Conservation (phyloP, 2,329 filamentous ascomycete genomes). For the Cytospora piceae region DNA sequence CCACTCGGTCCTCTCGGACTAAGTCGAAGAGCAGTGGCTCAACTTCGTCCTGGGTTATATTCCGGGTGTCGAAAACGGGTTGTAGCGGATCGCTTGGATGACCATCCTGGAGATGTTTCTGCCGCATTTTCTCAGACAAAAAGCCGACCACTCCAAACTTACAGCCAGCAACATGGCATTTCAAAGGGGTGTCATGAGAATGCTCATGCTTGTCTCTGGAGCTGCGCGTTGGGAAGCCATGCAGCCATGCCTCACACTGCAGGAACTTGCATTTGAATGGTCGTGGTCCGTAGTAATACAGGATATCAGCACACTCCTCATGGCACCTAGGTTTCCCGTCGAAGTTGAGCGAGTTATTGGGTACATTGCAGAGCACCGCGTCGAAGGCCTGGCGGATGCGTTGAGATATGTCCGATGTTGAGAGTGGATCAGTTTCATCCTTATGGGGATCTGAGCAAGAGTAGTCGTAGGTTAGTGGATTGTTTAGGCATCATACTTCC, state of each 20-base stretch:
- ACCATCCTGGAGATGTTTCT: constrained; percentile 1
- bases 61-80: background rate
- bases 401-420: background rate
- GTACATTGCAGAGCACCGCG: background rate
- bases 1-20: background rate
- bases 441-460: background rate
- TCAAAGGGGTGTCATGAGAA: background rate
- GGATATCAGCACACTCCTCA: background rate
- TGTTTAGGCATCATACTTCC: background rate
- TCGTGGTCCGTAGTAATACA: background rate
- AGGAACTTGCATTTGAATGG: constrained; percentile 8
- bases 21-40: background rate
- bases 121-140: constrained; percentile 6
- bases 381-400: background rate
- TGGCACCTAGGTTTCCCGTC: background rate
- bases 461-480: background rate
- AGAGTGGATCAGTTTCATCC: background rate
- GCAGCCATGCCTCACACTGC: background rate
- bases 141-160: background rate
- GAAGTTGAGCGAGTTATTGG: background rate
- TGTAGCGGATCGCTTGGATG: background rate
- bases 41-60: background rate
- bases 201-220: background rate
- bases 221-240: background rate
- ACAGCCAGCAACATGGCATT: background rate